Evolutionary conservation across 345 rosid species (phyloP), one percentile per base, ranked within the genome.

Genomic region (thale cress (Arabidopsis thaliana)): DNA sequence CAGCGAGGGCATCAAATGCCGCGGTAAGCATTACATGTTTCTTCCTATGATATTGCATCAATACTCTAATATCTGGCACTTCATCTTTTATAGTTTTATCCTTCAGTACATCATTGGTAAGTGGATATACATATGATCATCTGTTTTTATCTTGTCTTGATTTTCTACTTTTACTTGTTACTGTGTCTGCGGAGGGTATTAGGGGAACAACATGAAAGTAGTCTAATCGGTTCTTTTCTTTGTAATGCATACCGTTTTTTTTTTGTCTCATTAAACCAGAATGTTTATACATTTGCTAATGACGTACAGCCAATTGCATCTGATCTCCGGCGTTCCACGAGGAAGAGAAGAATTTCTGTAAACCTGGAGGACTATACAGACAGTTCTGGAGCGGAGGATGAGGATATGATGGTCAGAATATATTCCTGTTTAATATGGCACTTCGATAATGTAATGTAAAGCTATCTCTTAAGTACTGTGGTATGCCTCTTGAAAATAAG

Each of bases 381-480:
- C 74, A 90, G 93, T 84, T 96, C 98, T 42, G 99, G 98, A 72
- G 88, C 90, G 72, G 98, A 89, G 80, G 99, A 93, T 81, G 97
- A 85, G 80, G 97, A 90, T 75, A 69, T 93, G 79, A 95, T 90
- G 99, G 99, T 93, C 68, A 84, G 89, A 58, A 68, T 68, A 38
- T 69, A 44, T 69, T 74, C 73, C 41, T 72, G 25, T 45, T 32
- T 13, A 51, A 57, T 14, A 40, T 50, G 58, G 16, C 32, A 14
- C 34, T 65, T 71, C 34, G 50, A 5, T 58, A 67, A 48, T 57
- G 34, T 52, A 24, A 57, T n/a, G 10, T 59, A 1, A 36, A 66
- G 53, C 67, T 67, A n/a, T 45, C 57, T 56, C 67, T 25, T 48
- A 44, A 61, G 50, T 79, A 25, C 41, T 46, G 45, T 69, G 40